These are phyloP conservation scores for Sideroxylon spinosum DNA, from an alignment of 179 eudicot genomes.

Conservation along the genomic window DNA sequence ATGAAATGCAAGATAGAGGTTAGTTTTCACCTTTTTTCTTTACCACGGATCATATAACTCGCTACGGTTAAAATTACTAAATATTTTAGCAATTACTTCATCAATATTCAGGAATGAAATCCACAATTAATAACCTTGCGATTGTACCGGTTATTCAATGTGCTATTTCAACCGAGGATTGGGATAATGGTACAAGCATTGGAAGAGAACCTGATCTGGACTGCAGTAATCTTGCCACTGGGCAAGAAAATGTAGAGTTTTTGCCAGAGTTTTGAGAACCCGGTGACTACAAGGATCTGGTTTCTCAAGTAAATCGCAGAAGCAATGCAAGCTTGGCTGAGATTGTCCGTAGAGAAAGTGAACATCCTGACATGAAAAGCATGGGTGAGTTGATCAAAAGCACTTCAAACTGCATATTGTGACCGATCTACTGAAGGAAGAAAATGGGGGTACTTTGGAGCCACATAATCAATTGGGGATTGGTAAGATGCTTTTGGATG, in stretches of 20 bases:
- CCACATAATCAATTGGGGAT: neutral
- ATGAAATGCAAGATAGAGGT: slow-evolving; percentile 6
- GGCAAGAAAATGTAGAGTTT: neutral
- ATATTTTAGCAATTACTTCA: neutral
- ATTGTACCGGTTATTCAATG: neutral
- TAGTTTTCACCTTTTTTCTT: neutral
- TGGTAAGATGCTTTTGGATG: neutral
- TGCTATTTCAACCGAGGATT: neutral
- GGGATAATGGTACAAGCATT: neutral
- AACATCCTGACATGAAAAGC: neutral
- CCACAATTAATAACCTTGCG: neutral
- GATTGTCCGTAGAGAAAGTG: neutral
- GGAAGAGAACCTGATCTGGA: neutral
- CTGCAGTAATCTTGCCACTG: neutral
- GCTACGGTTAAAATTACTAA: neutral
- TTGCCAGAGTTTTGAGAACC: neutral
- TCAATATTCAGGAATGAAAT: slow-evolving; percentile 1
- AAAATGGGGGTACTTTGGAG: neutral
- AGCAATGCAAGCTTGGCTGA: slow-evolving; percentile 1
- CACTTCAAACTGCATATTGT: neutral
- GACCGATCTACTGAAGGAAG: neutral
- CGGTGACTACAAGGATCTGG: neutral
- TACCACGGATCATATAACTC: neutral
- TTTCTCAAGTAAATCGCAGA: neutral
- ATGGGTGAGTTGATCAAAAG: neutral